Conservation (phyloP, 2,329 filamentous ascomycete species). For the Xylaria sp. region DNA sequence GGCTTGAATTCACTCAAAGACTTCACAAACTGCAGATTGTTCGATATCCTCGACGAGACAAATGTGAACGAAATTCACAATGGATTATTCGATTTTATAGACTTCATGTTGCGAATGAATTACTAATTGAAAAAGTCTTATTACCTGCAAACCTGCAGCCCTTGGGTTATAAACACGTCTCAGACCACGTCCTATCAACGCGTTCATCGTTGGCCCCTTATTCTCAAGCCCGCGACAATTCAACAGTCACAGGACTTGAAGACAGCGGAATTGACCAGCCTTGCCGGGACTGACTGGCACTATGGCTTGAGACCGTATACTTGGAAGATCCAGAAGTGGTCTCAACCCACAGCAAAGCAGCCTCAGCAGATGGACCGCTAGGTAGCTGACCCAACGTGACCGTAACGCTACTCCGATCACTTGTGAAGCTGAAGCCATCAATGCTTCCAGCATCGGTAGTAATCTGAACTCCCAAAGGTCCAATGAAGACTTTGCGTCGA, state of each 20-base stretch:
- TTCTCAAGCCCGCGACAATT: constrained; percentile 14
- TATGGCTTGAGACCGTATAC: constrained; percentile 25
- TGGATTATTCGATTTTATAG: no score
- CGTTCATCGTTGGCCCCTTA: neutral
- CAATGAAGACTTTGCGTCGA: constrained; percentile 44
- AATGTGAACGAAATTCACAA: no score
- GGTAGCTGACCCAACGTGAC: constrained; percentile 32
- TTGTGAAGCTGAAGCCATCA: constrained; percentile 33
- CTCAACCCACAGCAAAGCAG: constrained; percentile 36
- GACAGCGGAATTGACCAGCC: constrained; percentile 30
- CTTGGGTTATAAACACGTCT: no score
- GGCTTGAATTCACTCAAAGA: no score
- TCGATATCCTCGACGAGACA: no score
- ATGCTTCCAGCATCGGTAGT: constrained; percentile 42
- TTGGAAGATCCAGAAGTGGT: constrained; percentile 24
- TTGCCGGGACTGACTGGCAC: constrained; percentile 21
- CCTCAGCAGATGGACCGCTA: constrained; percentile 26
- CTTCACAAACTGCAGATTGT: no score
- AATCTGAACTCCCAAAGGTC: constrained; percentile 39
- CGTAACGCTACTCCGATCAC: constrained; percentile 22
- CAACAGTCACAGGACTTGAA: constrained; percentile 22
- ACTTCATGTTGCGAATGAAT: no score
- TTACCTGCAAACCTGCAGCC: no score
- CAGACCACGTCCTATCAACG: neutral
- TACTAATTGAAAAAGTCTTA: no score